A percentile compares a stretch with the other conserved stretches of the same genome.
phyloP scores from a whole-genome alignment of 768 basidiomycete genomes.

The Tylopilus intermedius region DNA sequence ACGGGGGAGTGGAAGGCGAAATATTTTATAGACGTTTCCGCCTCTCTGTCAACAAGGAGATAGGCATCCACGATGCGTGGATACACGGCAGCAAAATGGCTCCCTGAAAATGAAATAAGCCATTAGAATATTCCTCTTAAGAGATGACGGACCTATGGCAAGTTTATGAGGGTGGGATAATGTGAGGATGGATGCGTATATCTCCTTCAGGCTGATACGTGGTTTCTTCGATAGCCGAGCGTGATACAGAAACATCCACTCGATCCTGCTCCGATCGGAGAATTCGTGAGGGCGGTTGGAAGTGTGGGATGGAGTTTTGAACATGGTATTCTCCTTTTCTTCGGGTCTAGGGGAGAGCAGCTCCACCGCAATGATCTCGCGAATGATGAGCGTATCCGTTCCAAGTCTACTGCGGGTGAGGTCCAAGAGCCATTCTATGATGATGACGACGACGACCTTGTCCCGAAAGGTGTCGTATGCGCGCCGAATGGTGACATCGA shows the following conservation, averaged over 20 bases:
- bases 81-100: slow-evolving; percentile 82
- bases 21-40: slow-evolving; percentile 92
- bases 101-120: slow-evolving; percentile 44
- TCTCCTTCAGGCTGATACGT: slow-evolving; percentile 72
- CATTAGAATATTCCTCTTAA: background rate
- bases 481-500: slow-evolving; percentile 84
- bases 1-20: slow-evolving; percentile 90
- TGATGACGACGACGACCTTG: slow-evolving; percentile 74
- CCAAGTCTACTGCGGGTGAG: slow-evolving; percentile 69
- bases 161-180: slow-evolving; percentile 71
- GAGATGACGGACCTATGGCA: slow-evolving; percentile 55
- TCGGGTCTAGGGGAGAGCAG: slow-evolving; percentile 53
- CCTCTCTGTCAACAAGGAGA: slow-evolving; percentile 87
- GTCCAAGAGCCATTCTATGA: slow-evolving; percentile 75
- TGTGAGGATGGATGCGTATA: slow-evolving; percentile 71
- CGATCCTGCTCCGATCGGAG: slow-evolving; percentile 56
- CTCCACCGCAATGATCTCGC: slow-evolving; percentile 69
- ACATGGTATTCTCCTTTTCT: slow-evolving; percentile 40
- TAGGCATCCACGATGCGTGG: slow-evolving; percentile 85
- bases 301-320: slow-evolving; percentile 34
- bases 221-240: slow-evolving; percentile 83
- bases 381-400: slow-evolving; percentile 59
- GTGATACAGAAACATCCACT: slow-evolving; percentile 77
- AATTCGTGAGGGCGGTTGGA: slow-evolving; percentile 37
- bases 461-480: slow-evolving; percentile 88